Evolutionary conservation across 306 rosid genomes (phyloP).

Genomic region (Trifolium subterraneum): DNA sequence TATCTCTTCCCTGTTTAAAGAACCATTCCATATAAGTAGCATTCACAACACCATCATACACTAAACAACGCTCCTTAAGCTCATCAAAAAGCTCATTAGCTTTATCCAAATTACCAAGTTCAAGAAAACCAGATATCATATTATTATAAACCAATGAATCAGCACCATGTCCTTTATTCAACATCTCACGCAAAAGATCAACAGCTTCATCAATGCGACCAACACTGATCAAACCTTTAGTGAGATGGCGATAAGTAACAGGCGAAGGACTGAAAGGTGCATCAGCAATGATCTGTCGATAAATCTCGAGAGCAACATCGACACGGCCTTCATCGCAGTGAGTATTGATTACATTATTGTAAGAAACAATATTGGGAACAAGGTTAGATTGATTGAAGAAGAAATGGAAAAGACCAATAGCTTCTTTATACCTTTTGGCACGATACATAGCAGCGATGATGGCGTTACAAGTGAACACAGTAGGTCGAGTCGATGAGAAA

Average conservation of each 20-base stretch:
- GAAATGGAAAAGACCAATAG: constrained; percentile 77
- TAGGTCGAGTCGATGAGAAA: constrained; percentile 89
- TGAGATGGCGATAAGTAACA: constrained; percentile 80
- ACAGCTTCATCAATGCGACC: constrained; percentile 75
- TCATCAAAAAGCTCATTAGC: constrained; percentile 90
- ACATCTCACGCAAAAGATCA: constrained; percentile 90
- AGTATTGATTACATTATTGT: constrained; percentile 79
- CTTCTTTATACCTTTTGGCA: constrained; percentile 72
- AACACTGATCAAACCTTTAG: constrained; percentile 73
- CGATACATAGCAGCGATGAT: constrained; percentile 94
- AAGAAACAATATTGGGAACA: constrained; percentile 89
- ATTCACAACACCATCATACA: constrained; percentile 89
- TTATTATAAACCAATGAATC: constrained; percentile 88
- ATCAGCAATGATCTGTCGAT: constrained; percentile 64
- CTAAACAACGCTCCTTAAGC: constrained; percentile 86
- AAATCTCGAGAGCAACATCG: constrained; percentile 73
- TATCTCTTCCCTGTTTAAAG: constrained; percentile 62
- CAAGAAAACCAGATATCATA: constrained; percentile 71
- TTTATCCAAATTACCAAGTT: constrained; percentile 73
- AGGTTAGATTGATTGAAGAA: constrained; percentile 82
- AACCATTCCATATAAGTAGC: constrained; percentile 93
- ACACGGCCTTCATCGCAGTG: constrained; percentile 90
- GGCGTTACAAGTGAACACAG: constrained; percentile 98
- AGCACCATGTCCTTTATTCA: constrained; percentile 83
- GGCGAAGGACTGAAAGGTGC: constrained; percentile 89